Evolutionary conservation across 2,329 filamentous ascomycete genomes (phyloP), one percentile per base, ranked within the genome.

Genomic region (Septoria petroselini): DNA sequence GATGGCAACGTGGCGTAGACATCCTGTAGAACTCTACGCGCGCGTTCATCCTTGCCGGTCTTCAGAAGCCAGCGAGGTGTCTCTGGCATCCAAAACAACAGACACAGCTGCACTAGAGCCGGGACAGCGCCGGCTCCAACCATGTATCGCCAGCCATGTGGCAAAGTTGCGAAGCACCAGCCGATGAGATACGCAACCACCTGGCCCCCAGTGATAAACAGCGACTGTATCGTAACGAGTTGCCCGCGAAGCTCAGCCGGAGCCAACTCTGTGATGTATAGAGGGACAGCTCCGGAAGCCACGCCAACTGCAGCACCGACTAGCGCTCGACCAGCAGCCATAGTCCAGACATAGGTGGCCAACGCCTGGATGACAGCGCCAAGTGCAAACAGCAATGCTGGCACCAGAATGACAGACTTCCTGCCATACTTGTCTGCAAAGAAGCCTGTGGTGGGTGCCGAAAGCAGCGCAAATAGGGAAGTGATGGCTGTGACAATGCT

Each of bases 171-270:
- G 39, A 95, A 84, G 0, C 76, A 68, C 85, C 87, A 95, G 1
- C 91, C 91, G 5, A 90, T 72, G 1, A 94, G 66, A 68, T 96
- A 96, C 2, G 91, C 91, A 15, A 94, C 80, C 1, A 95, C 87
- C 70, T 96, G 91, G 0, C 91, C 91, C 8, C 87, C 75, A 0
- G 91, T 95, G 49, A 96, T 85, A 59, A 94, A 90, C 17, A 96
- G 72, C 19, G 85, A 82, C 52, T 88, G 84, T 48, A 93, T 80
- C 1, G 89, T 94, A 3, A 96, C 86, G 33, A 97, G 73, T 33
- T 86, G 75, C 11, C 91, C 91, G 47, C 91, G 76, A 53, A 86
- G 33, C 45, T 56, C 55, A 6, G 59, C 58, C 6, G 61, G 62
- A 9, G 61, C 57, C 12, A 64, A 52, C 44, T 65, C 62, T 4